Evolutionary conservation across 306 rosid species (phyloP), one percentile per base, ranked within the genome.

Genomic region (Cicer cuneatum): DNA sequence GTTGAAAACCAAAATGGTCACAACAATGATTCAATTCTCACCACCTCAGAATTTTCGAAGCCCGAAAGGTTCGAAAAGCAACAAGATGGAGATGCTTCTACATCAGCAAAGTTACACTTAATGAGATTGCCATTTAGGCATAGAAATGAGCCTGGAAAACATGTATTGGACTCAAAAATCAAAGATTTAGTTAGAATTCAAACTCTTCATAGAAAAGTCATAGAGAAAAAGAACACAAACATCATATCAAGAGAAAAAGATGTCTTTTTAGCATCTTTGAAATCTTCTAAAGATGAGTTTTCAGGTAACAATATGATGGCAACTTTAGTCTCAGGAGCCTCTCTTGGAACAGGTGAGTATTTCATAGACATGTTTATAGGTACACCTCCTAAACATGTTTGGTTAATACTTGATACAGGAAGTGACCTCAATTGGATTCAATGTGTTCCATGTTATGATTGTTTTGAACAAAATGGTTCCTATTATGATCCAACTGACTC

Each of bases 371-470:
- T 92, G 51, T 88, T 85, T 64, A 57, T 90, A 3, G 97, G 96
- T 42, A 88, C 93, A n/a, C 97, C 96, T 74, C 93, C 96, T 12
- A 90, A 81, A 79, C 96, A 90, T 39, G 84, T 85, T 80, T 87
- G 88, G 58, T 41, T 91, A 67, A 87, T 91, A 37, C 88, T 91
- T 33, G 97, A 91, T 43, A 91, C 94, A 0, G 97, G 94, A 1
- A 91, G 97, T 72, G 97, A 91, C 35, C 89, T 91, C 1, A 91
- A 76, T 78, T 91, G 97, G 97, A 80, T 91, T 59, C 97, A 89
- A 69, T 87, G 97, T 45, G 84, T 62, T 13, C 94, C 97, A 66
- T 91, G 97, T 24, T 62, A 77, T 71, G 94, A 81, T 82, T 91
- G 97, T 72, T 91, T 91, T 71, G 90, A 91, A 66, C 97, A 91